These are phyloP conservation scores for Pichia sp. DNA, from an alignment of 1,139 yeast species.

Conservation along the genomic window DNA sequence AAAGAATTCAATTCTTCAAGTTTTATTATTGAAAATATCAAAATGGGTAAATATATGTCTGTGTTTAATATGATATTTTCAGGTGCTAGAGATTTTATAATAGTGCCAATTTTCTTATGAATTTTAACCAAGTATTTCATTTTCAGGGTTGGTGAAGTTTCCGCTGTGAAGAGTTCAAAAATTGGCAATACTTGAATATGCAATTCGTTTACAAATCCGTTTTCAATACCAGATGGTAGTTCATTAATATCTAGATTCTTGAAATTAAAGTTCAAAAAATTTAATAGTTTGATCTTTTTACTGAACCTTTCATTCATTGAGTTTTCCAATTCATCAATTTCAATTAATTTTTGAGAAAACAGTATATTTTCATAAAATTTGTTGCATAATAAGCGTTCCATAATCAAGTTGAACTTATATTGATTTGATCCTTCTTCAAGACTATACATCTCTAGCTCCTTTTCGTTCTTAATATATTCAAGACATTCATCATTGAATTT, in stretches of 20 bases:
- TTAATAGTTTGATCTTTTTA: conserved; percentile 19
- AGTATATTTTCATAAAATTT: conserved; percentile 33
- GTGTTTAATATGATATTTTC: conserved; percentile 25
- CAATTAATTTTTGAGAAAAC: conserved; percentile 22
- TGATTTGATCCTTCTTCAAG: conserved; percentile 24
- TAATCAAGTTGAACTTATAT: conserved; percentile 27
- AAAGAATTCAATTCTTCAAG: conserved; percentile 31
- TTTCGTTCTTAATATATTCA: conserved; percentile 21
- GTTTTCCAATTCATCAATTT: conserved; percentile 23
- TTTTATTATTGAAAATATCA: conserved; percentile 42
- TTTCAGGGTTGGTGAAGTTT: conserved; percentile 33
- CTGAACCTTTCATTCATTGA: conserved; percentile 19
- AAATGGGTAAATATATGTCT: conserved; percentile 48
- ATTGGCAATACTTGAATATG: conserved; percentile 19
- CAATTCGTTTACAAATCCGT: conserved; percentile 14
- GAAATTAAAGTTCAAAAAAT: conserved; percentile 18
- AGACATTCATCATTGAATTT: conserved; percentile 24
- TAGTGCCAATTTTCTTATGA: conserved; percentile 25
- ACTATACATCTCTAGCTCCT: conserved; percentile 12
- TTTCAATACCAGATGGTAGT: conserved; percentile 17
- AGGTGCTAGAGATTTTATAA: conserved; percentile 14
- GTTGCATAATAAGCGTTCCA: conserved; percentile 34
- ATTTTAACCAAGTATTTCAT: conserved; percentile 31
- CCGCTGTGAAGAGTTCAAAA: conserved; percentile 26
- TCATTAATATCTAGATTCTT: conserved; percentile 22